Percentiles rank a stretch among this genome's conserved stretches.
Conservation (phyloP, 73 alveolate species). For the Breviolum minutum region DNA sequence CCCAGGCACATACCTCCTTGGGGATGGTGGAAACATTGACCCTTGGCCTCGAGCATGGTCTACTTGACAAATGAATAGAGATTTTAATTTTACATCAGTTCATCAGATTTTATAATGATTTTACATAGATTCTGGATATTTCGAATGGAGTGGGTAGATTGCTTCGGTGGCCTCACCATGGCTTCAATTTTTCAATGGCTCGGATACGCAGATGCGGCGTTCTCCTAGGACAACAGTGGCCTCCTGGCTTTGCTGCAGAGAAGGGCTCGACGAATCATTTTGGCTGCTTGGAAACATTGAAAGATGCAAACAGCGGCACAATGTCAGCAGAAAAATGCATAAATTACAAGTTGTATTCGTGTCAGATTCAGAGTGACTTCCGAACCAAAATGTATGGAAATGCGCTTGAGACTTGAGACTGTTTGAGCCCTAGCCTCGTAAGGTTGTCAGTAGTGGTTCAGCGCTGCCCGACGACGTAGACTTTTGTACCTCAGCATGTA, state of each 20-base stretch:
- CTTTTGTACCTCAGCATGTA: neutral
- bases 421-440: neutral
- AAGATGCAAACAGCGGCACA: neutral
- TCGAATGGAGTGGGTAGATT: no score
- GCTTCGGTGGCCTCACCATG: no score
- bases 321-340: neutral
- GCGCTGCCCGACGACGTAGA: constrained; percentile 27
- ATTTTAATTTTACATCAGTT: no score
- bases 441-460: constrained; percentile 11
- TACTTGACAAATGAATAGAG: no score
- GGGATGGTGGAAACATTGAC: constrained; percentile 64
- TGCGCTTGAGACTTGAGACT: neutral
- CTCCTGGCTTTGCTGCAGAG: constrained; percentile 51
- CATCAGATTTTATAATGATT: no score
- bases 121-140: no score
- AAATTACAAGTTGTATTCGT: neutral
- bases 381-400: neutral
- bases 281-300: neutral
- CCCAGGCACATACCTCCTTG: constrained; percentile 20
- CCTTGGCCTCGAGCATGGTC: neutral
- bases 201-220: no score
- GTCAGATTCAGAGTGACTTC: neutral
- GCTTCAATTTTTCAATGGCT: no score
- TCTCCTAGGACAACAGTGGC: constrained; percentile 24
- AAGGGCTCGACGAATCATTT: neutral